These are phyloP conservation scores for Haplographium delicatum DNA, from an alignment of 495 filamentous ascomycete genomes.

Conservation along the genomic window DNA sequence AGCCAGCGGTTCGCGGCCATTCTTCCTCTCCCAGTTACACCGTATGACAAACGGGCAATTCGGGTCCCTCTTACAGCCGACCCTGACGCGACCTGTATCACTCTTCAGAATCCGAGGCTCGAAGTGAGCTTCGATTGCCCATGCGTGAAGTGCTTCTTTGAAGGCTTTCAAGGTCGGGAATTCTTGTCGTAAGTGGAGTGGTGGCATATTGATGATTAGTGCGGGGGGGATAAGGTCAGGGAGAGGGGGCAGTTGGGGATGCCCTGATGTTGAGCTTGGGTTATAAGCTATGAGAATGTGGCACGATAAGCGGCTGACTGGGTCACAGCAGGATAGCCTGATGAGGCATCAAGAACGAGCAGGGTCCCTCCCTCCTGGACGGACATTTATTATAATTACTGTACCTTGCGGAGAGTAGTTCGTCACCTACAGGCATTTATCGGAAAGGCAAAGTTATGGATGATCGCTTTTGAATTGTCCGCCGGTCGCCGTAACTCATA, in stretches of 20 bases:
- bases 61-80: slow-evolving; percentile 32
- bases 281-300: background rate
- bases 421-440: background rate
- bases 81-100: slow-evolving; percentile 35
- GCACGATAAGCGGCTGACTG: background rate
- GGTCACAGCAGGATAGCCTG: slow-evolving; percentile 16
- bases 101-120: slow-evolving; percentile 37
- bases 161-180: slow-evolving; percentile 33
- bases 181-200: slow-evolving; percentile 30
- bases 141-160: slow-evolving; percentile 35
- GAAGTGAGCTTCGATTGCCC: slow-evolving; percentile 38
- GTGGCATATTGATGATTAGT: slow-evolving; percentile 25
- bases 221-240: background rate
- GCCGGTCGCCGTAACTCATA: background rate
- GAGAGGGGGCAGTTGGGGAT: slow-evolving; percentile 16
- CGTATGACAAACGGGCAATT: slow-evolving; percentile 36
- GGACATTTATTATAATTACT: too few species aligned
- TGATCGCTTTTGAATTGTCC: slow-evolving; percentile 19
- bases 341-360: slow-evolving; percentile 32
- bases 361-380: too few species aligned
- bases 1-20: slow-evolving; percentile 27
- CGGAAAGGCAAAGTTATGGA: background rate
- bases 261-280: background rate
- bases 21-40: slow-evolving; percentile 33
- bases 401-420: background rate